These are phyloP conservation scores for Lepiota subincarnata DNA, from an alignment of 768 basidiomycete species.

Conservation along the genomic window DNA sequence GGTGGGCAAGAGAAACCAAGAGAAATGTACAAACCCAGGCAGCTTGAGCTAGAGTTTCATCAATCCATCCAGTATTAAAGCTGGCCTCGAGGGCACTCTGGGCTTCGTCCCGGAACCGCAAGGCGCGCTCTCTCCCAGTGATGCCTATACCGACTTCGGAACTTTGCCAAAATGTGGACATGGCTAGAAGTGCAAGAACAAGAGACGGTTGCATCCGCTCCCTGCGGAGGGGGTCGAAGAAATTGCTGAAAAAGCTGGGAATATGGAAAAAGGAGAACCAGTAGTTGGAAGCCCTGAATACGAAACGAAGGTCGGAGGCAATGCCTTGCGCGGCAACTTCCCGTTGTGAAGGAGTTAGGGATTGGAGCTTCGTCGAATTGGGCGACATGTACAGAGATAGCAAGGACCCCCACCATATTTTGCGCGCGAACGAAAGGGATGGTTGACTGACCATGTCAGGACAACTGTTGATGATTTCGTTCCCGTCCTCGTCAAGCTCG, in stretches of 20 bases:
- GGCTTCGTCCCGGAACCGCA: conserved; percentile 62
- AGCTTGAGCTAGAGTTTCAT: conserved; percentile 70
- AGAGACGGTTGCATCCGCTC: conserved; percentile 64
- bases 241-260: conserved; percentile 59
- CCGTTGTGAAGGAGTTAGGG: conserved; percentile 39
- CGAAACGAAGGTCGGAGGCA: conserved; percentile 54
- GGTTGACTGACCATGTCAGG: conserved; percentile 49
- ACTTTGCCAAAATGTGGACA: conserved; percentile 68
- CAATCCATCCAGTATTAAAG: conserved; percentile 65
- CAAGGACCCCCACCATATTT: conserved; percentile 79
- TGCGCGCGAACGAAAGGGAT: conserved; percentile 61
- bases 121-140: conserved; percentile 50
- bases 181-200: conserved; percentile 55
- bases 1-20: conserved; percentile 1
- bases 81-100: conserved; percentile 70
- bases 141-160: conserved; percentile 53
- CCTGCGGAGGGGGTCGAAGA: conserved; percentile 51
- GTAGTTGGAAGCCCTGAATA: conserved; percentile 62
- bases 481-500: conserved; percentile 26
- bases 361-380: conserved; percentile 25
- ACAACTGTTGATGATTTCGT: conserved; percentile 19
- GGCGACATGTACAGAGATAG: conserved; percentile 49
- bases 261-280: conserved; percentile 76
- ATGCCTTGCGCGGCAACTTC: conserved; percentile 42
- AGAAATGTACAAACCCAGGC: conserved; percentile 54